Percentiles rank a stretch among this genome's conserved stretches.
Evolutionary conservation across 1,284 basidiomycete genomes (phyloP).

Genomic region (Rhodotorula mucilaginosa): DNA sequence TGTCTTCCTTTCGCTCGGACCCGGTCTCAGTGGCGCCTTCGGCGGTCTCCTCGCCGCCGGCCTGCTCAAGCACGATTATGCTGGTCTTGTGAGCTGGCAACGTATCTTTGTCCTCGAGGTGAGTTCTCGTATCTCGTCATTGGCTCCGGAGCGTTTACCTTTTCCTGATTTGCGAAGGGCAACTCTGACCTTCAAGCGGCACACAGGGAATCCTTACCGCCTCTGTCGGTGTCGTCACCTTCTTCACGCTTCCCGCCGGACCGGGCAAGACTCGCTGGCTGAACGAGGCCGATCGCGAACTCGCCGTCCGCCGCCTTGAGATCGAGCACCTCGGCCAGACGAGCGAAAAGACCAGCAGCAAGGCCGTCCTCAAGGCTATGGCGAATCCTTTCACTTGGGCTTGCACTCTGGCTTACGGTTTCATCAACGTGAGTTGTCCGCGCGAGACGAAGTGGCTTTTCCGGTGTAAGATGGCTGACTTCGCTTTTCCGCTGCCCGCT

Average conservation of each 20-base stretch:
- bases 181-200: background rate
- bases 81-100: slow-evolving; percentile 45
- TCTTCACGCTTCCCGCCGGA: slow-evolving; percentile 47
- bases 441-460: no score
- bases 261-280: slow-evolving; percentile 48
- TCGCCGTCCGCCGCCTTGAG: slow-evolving; percentile 36
- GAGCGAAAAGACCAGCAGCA: slow-evolving; percentile 41
- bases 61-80: slow-evolving; percentile 35
- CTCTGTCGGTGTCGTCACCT: slow-evolving; percentile 43
- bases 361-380: slow-evolving; percentile 32
- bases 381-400: slow-evolving; percentile 27
- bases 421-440: slow-evolving; percentile 41
- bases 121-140: background rate
- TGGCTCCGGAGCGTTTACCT: background rate
- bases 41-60: slow-evolving; percentile 45
- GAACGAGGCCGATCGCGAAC: slow-evolving; percentile 45
- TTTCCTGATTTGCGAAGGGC: no score
- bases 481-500: background rate
- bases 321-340: slow-evolving; percentile 33
- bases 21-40: slow-evolving; percentile 30
- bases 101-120: slow-evolving; percentile 44
- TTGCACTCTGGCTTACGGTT: slow-evolving; percentile 40
- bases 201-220: background rate
- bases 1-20: slow-evolving; percentile 37
- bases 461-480: background rate